Percentiles rank a stretch among this genome's conserved stretches.
phyloP scores from a whole-genome alignment of 2,329 filamentous ascomycete genomes.

The Amylocarpus encephaloides region DNA sequence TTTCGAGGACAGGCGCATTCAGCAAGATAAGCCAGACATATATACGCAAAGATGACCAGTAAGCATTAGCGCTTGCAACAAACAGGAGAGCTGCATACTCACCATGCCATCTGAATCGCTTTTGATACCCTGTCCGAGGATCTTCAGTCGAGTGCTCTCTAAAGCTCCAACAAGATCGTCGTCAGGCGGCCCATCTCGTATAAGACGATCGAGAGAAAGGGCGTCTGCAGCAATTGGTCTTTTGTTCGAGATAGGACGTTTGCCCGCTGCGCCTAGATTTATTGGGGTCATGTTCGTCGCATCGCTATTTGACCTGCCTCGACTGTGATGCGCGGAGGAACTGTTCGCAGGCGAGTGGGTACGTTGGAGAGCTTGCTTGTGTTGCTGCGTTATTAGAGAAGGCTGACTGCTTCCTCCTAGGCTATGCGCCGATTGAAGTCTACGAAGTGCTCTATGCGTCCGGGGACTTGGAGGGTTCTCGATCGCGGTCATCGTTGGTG shows the following conservation, averaged over 20 bases:
- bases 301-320: conserved; percentile 69
- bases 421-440: conserved; percentile 70
- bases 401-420: conserved; percentile 47
- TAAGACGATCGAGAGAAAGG: conserved; percentile 64
- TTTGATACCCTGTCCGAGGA: conserved; percentile 69
- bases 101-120: conserved; percentile 79
- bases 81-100: conserved; percentile 24
- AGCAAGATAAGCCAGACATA: conserved; percentile 96
- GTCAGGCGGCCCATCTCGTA: conserved; percentile 72
- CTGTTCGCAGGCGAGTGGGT: conserved; percentile 18
- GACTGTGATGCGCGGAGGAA: conserved; percentile 34
- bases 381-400: conserved; percentile 59
- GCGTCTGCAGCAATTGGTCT: conserved; percentile 46
- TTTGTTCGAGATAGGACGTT: conserved; percentile 40
- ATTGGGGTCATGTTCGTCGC: conserved; percentile 41
- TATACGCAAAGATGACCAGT: conserved; percentile 81
- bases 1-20: conserved; percentile 75
- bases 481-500: conserved; percentile 15
- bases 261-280: conserved; percentile 35
- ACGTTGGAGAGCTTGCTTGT: conserved; percentile 39
- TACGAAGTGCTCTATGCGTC: conserved; percentile 61
- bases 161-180: conserved; percentile 62
- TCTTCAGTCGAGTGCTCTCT: conserved; percentile 65
- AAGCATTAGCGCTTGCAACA: conserved; percentile 13
- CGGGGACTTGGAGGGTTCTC: conserved; percentile 55